Conservation (phyloP, 2,329 filamentous ascomycete genomes). For the Metarhizium humberi region DNA sequence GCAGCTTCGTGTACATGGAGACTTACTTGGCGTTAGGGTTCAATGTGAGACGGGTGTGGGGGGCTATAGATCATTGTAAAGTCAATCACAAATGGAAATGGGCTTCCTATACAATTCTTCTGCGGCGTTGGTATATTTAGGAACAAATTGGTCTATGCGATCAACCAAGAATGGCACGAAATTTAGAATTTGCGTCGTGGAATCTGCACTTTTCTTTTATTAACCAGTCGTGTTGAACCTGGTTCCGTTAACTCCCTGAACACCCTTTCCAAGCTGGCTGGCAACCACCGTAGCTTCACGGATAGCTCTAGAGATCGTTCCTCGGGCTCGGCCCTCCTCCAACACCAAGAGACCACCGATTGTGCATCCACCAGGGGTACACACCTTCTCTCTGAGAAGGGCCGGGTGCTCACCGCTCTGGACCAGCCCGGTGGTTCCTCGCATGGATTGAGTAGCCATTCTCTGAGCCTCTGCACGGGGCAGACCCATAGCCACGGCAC, state of each 20-base stretch:
- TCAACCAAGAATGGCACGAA: not conserved
- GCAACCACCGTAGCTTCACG: constrained; percentile 63
- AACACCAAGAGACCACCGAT: constrained; percentile 65
- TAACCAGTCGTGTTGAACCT: constrained; percentile 10
- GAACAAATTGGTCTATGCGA: not conserved
- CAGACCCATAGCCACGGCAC: constrained; percentile 69
- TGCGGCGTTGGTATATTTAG: not conserved
- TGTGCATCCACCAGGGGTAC: constrained; percentile 68
- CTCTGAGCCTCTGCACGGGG: constrained; percentile 61
- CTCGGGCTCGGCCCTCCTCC: constrained; percentile 63
- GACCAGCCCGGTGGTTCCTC: constrained; percentile 60
- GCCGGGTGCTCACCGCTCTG: constrained; percentile 67
- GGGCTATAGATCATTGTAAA: not conserved
- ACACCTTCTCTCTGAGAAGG: constrained; percentile 65
- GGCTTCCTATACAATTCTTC: not conserved
- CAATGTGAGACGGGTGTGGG: not conserved
- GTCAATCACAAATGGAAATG: not conserved
- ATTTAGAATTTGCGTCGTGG: not conserved
- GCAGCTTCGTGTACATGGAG: not conserved
- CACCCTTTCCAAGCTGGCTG: constrained; percentile 43
- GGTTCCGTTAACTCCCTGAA: constrained; percentile 28
- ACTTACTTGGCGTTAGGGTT: not conserved
- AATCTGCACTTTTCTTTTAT: not conserved
- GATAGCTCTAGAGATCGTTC: constrained; percentile 57
- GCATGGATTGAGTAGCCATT: constrained; percentile 75